Base-by-base conservation (phyloP, 2,329 filamentous ascomycete genomes). In the Exophiala bonariae region DNA sequence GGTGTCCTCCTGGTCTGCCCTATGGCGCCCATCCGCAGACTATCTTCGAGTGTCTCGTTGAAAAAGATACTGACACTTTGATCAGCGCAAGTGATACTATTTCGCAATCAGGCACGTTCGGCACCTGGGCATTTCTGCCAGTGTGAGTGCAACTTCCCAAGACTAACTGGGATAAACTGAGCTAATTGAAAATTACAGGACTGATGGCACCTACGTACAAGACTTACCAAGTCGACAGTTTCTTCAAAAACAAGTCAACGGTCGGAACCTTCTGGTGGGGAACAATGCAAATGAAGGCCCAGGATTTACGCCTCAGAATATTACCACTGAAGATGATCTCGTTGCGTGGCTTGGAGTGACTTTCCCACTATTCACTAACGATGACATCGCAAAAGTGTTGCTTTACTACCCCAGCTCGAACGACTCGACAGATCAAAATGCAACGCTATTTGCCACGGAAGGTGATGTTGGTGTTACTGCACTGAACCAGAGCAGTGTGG, bases 241-340 rank as follows among this genome's bases (percentile, higher is more conserved):
- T 2, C 42, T 61, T 0, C 44, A 61, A 2, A 62, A 63, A 18
- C 58, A 63, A 39, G 56, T 73, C 2, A 75, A 73, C 35, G 71
- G 70, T 2, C 46, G 59, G 2, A 63, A 65, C 18, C 59, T 68
- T 6, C 54, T 75, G 2, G 55, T 61, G 4, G 66, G 65, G 7
- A 75, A 76, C 58, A 78, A 76, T 47, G 74, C 75, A 3, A 72
- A 80, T 54, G 78, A 81, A 65, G 76, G 72, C 3, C 58, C 65
- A 7, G 48, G 52, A 2, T 79, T 79, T 52, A 68, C 69, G 3
- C 70, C 71, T 0, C 67, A 69, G 28, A 68, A 68, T 33, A 73
- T 79, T 32, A 63, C 59, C 3, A 75, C 69, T 0, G 63, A 69
- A 16, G 55, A 59, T 0, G 64, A 66, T 22, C 66, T 81, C 13